These are phyloP conservation scores for Tetraselmis chui DNA, from an alignment of 139 green algal genomes.

Conservation along the genomic window DNA sequence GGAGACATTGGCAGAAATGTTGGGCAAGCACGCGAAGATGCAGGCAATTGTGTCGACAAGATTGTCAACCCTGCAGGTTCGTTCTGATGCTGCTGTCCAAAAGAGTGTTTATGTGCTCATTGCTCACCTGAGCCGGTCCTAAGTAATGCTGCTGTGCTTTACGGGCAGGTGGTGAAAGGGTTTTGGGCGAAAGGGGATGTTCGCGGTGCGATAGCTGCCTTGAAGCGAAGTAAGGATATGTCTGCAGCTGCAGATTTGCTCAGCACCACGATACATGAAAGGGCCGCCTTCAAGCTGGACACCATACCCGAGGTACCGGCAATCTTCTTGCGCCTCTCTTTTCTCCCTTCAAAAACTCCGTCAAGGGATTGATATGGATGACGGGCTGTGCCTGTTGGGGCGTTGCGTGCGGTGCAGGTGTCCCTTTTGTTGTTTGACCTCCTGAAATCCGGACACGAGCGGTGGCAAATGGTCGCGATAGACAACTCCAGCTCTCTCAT, in stretches of 20 bases:
- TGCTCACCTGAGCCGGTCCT: no score
- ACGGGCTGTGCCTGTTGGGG: background rate
- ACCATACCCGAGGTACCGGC: conserved; percentile 11
- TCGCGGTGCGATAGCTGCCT: conserved; percentile 16
- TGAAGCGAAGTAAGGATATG: conserved; percentile 16
- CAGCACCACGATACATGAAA: background rate
- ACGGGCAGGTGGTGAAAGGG: conserved; percentile 22
- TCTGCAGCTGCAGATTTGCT: conserved; percentile 23
- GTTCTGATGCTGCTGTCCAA: no score
- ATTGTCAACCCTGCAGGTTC: background rate
- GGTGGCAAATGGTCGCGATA: conserved; percentile 29
- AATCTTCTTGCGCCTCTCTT: background rate
- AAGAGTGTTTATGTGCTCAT: no score
- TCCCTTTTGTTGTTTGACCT: conserved; percentile 24
- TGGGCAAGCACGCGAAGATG: conserved; percentile 4
- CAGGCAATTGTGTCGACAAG: background rate
- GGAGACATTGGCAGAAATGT: conserved; percentile 11
- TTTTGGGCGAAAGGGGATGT: conserved; percentile 28
- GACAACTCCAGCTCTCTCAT: conserved; percentile 24
- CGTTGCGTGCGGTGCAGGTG: background rate
- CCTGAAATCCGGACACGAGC: conserved; percentile 22
- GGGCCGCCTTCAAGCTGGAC: conserved; percentile 24
- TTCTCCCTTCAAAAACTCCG: background rate
- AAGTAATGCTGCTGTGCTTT: no score
- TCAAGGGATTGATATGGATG: no score